A percentile compares a stretch with the other conserved stretches of the same genome.
These are phyloP conservation scores for Aspergillus carlsbadensis DNA, from an alignment of 495 filamentous ascomycete genomes.

Conservation along the genomic window DNA sequence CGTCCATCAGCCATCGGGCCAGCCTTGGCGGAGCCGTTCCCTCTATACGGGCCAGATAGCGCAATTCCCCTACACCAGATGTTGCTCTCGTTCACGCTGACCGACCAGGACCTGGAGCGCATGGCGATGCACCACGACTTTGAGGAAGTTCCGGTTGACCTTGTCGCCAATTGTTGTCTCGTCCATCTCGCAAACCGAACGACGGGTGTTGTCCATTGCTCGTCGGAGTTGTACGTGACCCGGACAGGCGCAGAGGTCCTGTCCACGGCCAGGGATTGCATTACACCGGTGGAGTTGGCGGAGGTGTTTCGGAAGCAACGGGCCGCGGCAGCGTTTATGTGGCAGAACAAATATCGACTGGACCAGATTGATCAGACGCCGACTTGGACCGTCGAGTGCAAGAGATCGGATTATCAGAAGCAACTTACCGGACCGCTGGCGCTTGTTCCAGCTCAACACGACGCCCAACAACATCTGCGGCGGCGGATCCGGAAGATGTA, in stretches of 20 bases:
- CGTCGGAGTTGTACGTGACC: not conserved
- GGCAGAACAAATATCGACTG: not conserved
- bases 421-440: not conserved
- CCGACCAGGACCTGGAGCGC: not conserved
- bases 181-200: conserved; percentile 12
- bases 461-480: not conserved
- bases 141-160: conserved; percentile 23
- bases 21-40: conserved; percentile 22
- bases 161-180: conserved; percentile 15
- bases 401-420: not conserved
- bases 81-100: not conserved
- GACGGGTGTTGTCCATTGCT: conserved; percentile 15
- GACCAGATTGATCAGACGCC: not conserved
- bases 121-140: not conserved
- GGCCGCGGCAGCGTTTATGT: not conserved
- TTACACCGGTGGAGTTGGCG: not conserved
- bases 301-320: not conserved
- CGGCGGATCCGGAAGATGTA: not conserved
- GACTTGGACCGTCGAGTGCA: not conserved
- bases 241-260: not conserved
- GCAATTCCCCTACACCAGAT: conserved; percentile 6
- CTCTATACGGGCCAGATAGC: conserved; percentile 16
- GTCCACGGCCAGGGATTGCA: not conserved
- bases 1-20: conserved; percentile 21
- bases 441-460: not conserved